Base-by-base conservation (phyloP, 257 asterid species). In the Petrea volubilis region DNA sequence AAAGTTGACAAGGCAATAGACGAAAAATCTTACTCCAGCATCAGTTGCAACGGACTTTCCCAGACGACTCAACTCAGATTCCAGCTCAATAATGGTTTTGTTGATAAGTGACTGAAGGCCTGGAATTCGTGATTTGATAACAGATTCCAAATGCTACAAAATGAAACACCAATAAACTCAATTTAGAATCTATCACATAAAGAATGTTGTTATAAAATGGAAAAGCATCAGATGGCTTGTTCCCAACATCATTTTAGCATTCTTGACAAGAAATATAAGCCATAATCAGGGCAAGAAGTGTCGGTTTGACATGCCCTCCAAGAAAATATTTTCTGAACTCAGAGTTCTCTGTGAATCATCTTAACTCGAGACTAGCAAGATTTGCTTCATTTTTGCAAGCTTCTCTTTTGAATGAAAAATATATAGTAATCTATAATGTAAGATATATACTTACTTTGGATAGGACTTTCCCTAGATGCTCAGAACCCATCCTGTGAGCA, bases 11-110 rank as follows among this genome's bases (percentile, higher is more conserved):
- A 78, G 31, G 73, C 25, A 73, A 12, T n/a, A 31, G 49, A 13
- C 21, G 13, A 14, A 63, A 62, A 56, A 43, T 72, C 97, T 86
- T 84, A 94, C 99, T 72, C 98, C 99, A 46, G 99, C 97, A 81
- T 94, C 99, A 57, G 96, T 84, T 33, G 99, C 99, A 71, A 94
- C 77, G 68, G 98, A 90, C 88, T 88, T 94, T 81, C 99, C 99
- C 52, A 94, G 89, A 53, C 96, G 95, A 80, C 93, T 85, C 91
- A 85, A 76, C 83, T 94, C 99, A 18, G 86, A 82, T 76, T 94
- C 99, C 73, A 94, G 81, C 67, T 94, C 99, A 78, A 86, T 82
- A 43, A 94, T 82, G 67, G 98, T 90, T 86, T 94, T 94, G 84
- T 77, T 94, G 80, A 94, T 94, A 46, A 94, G 93, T 14, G 98